These are phyloP conservation scores for Moesziomyces sp. DNA, from an alignment of 1,284 basidiomycete species.

Conservation along the genomic window DNA sequence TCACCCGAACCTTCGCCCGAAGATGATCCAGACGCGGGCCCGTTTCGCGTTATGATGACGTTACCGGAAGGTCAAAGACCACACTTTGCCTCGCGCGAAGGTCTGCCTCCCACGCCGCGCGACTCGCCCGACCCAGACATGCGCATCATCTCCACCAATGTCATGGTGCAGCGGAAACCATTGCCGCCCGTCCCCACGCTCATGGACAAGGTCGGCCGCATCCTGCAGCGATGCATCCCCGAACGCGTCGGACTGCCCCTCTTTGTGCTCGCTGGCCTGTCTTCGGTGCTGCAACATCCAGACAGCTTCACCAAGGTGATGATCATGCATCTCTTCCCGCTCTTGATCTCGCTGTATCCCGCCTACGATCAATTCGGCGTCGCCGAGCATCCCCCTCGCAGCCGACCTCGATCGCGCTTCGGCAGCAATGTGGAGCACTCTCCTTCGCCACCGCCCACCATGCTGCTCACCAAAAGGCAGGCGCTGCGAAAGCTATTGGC, in stretches of 20 bases:
- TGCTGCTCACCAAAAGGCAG: conserved; percentile 1
- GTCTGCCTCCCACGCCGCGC: conserved; percentile 10
- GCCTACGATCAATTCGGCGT: conserved; percentile 8
- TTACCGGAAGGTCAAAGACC: not conserved
- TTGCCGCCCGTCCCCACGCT: conserved; percentile 22
- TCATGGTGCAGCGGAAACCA: conserved; percentile 17
- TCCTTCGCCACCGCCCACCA: not conserved
- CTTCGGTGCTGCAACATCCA: conserved; percentile 72
- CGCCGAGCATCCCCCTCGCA: not conserved
- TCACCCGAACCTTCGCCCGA: conserved; percentile 2
- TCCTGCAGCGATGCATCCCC: conserved; percentile 19
- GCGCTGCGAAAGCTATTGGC: conserved; percentile 16
- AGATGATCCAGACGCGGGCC: not conserved
- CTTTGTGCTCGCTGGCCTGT: conserved; percentile 71
- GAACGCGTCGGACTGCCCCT: conserved; percentile 45
- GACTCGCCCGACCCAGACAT: conserved; percentile 14
- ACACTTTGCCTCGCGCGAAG: not conserved
- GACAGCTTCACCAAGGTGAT: conserved; percentile 74
- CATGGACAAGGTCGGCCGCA: conserved; percentile 18
- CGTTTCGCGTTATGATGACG: not conserved
- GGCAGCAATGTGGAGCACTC: not conserved
- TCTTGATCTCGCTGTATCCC: conserved; percentile 72
- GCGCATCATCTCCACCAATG: conserved; percentile 9
- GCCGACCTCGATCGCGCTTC: not conserved
- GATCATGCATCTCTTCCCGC: conserved; percentile 74